Percentiles rank a stretch among this genome's conserved stretches.
Conservation (phyloP, 1,284 basidiomycete genomes). For the Malassezia brasiliensis region DNA sequence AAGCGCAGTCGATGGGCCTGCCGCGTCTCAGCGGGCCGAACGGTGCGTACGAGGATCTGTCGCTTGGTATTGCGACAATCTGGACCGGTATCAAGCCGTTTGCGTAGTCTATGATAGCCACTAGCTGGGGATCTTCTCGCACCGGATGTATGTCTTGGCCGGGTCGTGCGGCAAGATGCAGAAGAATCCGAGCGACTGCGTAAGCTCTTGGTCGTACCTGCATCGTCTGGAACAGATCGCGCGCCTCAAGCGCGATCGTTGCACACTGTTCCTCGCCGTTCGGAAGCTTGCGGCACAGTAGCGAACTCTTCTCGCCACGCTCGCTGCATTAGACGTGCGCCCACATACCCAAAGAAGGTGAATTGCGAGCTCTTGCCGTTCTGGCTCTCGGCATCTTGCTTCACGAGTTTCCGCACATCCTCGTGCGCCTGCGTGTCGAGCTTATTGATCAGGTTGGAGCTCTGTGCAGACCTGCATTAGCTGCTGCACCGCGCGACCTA, state of each 20-base stretch:
- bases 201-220: neutral
- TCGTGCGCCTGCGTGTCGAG: slow-evolving; percentile 14
- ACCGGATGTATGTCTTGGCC: slow-evolving; percentile 16
- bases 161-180: slow-evolving; percentile 19
- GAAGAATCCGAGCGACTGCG: slow-evolving; percentile 18
- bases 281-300: slow-evolving; percentile 16
- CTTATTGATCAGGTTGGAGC: slow-evolving; percentile 14
- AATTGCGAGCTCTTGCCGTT: slow-evolving; percentile 6
- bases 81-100: slow-evolving; percentile 33
- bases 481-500: neutral
- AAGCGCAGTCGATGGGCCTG: slow-evolving; percentile 33
- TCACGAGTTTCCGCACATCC: slow-evolving; percentile 14
- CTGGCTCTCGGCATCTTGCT: slow-evolving; percentile 10
- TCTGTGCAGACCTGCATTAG: slow-evolving; percentile 14
- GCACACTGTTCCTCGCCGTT: slow-evolving; percentile 15
- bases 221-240: neutral
- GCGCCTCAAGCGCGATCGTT: slow-evolving; percentile 8
- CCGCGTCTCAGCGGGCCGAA: slow-evolving; percentile 24
- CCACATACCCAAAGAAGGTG: slow-evolving; percentile 14
- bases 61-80: slow-evolving; percentile 43
- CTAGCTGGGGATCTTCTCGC: slow-evolving; percentile 15
- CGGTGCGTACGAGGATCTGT: slow-evolving; percentile 45
- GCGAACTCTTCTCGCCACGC: slow-evolving; percentile 4
- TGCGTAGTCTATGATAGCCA: slow-evolving; percentile 3
- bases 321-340: slow-evolving; percentile 5